Percentiles rank a stretch among this genome's conserved stretches.
These are phyloP conservation scores for Pseudocercospora musae DNA, from an alignment of 2,329 filamentous ascomycete species.

Conservation along the genomic window DNA sequence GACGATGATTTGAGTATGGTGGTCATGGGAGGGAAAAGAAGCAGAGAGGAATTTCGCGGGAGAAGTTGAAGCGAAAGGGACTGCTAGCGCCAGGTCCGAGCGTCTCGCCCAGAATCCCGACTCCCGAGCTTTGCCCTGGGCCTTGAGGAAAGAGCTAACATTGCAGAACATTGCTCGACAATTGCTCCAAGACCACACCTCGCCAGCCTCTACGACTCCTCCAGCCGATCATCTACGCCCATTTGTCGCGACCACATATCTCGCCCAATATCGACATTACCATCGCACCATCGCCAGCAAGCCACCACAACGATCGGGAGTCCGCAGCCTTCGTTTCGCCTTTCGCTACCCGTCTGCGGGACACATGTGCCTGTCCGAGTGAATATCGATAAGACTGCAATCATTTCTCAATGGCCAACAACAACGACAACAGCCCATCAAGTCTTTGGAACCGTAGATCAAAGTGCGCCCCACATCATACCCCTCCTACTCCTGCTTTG, in stretches of 20 bases:
- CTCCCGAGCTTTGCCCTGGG: not conserved
- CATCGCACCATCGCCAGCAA: not conserved
- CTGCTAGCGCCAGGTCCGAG: not conserved
- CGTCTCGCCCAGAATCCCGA: not conserved
- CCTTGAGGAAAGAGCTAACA: not conserved
- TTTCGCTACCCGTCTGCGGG: slow-evolving; percentile 7
- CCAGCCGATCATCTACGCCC: not conserved
- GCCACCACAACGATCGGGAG: slow-evolving; percentile 13
- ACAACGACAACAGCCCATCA: slow-evolving; percentile 35
- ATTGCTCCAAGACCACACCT: not conserved
- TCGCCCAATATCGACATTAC: not conserved
- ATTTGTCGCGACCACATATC: not conserved
- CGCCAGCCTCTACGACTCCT: not conserved
- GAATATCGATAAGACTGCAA: not conserved
- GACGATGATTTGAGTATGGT: slow-evolving; percentile 72
- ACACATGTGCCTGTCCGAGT: not conserved
- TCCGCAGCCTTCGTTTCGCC: slow-evolving; percentile 12
- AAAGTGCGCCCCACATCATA: slow-evolving; percentile 58
- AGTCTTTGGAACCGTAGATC: slow-evolving; percentile 74
- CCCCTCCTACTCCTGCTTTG: slow-evolving; percentile 1
- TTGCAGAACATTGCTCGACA: not conserved
- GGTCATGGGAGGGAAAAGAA: slow-evolving; percentile 54
- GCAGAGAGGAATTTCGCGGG: slow-evolving; percentile 18
- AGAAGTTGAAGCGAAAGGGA: slow-evolving; percentile 8
- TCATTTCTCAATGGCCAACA: slow-evolving; percentile 28